A percentile compares a stretch with the other conserved stretches of the same genome.
phyloP scores from a whole-genome alignment of 441 rosid species.

The Brassica balearica region DNA sequence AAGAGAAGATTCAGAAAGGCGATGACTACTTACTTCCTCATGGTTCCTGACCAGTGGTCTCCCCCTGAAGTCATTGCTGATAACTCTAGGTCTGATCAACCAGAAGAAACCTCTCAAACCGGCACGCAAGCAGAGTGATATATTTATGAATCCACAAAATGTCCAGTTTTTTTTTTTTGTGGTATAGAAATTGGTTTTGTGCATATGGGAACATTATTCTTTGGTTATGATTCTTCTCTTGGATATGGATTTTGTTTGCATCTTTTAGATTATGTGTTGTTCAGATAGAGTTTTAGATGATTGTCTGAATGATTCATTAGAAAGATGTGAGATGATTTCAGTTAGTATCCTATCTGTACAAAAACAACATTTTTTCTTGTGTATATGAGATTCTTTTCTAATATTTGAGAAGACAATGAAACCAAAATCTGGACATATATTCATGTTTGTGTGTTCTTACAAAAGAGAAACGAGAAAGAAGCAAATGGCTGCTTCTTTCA shows the following conservation, averaged over 20 bases:
- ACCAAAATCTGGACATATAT: conserved; percentile 39
- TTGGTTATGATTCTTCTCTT: conserved; percentile 24
- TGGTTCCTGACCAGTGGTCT: conserved; percentile 99
- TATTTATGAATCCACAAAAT: not conserved
- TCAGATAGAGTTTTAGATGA: conserved; percentile 24
- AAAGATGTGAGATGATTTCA: conserved; percentile 36
- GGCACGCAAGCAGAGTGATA: conserved; percentile 52
- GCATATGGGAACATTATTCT: conserved; percentile 49
- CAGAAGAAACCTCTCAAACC: conserved; percentile 63
- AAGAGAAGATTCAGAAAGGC: conserved; percentile 98
- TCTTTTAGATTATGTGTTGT: conserved; percentile 21
- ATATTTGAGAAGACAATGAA: conserved; percentile 3
- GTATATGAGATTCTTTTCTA: conserved; percentile 29
- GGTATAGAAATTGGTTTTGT: conserved; percentile 49
- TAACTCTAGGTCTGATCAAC: conserved; percentile 66
- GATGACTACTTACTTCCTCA: conserved; percentile 88
- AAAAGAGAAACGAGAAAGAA: conserved; percentile 42
- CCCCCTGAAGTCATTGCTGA: conserved; percentile 59
- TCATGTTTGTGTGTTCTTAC: conserved; percentile 36
- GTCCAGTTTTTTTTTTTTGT: conserved; percentile 22
- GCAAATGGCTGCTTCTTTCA: conserved; percentile 49
- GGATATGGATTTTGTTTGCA: conserved; percentile 30
- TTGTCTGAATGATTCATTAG: conserved; percentile 32
- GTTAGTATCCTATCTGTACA: conserved; percentile 35
- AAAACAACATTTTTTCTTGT: conserved; percentile 1